Evolutionary conservation across 2,329 filamentous ascomycete species (phyloP).

Genomic region (Fusarium torreyae): DNA sequence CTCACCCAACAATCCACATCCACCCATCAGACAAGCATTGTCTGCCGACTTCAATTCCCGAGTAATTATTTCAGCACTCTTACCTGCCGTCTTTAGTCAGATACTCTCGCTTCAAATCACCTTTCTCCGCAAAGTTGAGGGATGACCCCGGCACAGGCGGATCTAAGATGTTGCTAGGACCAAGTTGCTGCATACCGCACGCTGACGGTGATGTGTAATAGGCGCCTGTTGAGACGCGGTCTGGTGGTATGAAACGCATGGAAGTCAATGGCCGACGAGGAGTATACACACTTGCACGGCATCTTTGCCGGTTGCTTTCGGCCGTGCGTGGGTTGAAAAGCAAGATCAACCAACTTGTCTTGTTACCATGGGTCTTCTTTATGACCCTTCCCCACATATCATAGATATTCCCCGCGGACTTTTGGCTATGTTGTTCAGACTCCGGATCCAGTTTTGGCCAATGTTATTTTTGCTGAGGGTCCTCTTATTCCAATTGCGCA

Average conservation of each 20-base stretch:
- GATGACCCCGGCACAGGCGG: constrained; percentile 12
- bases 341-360: constrained; percentile 4
- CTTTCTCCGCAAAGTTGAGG: constrained; percentile 20
- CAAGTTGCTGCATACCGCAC: background rate
- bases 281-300: background rate
- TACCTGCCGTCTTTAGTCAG: background rate
- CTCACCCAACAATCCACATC: background rate
- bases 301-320: background rate
- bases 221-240: background rate
- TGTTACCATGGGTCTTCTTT: background rate
- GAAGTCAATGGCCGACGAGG: constrained; percentile 23
- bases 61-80: background rate
- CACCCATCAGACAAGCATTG: background rate
- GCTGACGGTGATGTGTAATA: constrained; percentile 7
- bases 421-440: background rate
- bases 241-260: constrained; percentile 9
- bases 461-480: background rate
- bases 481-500: background rate
- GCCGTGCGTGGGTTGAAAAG: background rate
- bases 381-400: constrained; percentile 12
- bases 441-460: constrained; percentile 1
- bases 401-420: constrained; percentile 8
- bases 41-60: constrained; percentile 26
- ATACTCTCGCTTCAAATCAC: background rate
- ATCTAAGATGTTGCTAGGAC: constrained; percentile 20